Conservation (phyloP, 2,329 filamentous ascomycete species). For the Dothistroma pini region DNA sequence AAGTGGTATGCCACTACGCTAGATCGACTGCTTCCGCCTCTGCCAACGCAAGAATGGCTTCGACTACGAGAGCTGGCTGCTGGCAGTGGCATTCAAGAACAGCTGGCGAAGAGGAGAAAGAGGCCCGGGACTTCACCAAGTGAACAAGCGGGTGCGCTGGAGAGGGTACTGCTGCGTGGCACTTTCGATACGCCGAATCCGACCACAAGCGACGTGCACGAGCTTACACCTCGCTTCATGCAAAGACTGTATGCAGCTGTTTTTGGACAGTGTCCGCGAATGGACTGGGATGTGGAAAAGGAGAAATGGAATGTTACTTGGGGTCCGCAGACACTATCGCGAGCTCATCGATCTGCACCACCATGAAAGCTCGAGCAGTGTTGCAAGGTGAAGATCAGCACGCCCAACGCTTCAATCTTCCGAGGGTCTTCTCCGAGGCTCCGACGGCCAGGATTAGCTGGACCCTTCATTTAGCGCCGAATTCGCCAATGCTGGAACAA, state of each 20-base stretch:
- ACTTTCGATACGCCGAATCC: conserved; percentile 5
- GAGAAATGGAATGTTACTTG: conserved; percentile 35
- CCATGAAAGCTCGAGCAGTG: too few relatives aligned
- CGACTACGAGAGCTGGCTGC: conserved; percentile 39
- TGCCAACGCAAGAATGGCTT: conserved; percentile 45
- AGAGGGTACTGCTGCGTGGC: conserved; percentile 18
- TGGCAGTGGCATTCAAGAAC: conserved; percentile 17
- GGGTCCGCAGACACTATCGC: conserved; percentile 22
- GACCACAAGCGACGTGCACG: conserved; percentile 28
- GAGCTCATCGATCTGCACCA: background rate
- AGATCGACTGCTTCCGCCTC: conserved; percentile 42
- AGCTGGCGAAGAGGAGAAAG: background rate
- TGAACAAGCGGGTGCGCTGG: conserved; percentile 15
- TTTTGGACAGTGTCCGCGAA: conserved; percentile 41
- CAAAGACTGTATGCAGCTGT: conserved; percentile 43
- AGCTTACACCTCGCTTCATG: conserved; percentile 46
- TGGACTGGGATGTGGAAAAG: conserved; percentile 37
- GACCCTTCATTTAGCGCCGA: background rate
- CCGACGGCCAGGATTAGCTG: background rate
- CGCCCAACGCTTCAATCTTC: background rate
- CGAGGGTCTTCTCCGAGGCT: background rate
- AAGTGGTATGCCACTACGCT: conserved; percentile 45
- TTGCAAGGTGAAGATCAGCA: background rate
- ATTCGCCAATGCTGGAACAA: background rate
- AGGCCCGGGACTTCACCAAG: background rate